phyloP scores from a whole-genome alignment of 2,329 filamentous ascomycete genomes.

The Diaporthe humulicola region DNA sequence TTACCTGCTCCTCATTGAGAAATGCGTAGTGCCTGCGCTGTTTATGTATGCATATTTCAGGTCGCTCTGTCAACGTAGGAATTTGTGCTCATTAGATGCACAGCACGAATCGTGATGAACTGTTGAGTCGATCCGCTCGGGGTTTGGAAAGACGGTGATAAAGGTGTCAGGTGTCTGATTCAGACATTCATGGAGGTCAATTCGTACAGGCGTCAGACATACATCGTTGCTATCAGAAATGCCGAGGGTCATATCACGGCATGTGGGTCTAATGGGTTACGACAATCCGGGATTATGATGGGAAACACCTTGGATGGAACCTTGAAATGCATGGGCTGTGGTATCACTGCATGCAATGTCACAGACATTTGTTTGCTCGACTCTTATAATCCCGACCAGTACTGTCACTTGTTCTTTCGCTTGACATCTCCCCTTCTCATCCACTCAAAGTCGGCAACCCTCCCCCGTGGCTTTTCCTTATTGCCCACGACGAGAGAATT shows the following conservation, averaged over 20 bases:
- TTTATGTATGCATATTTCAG: too few relatives aligned
- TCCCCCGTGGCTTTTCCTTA: too few relatives aligned
- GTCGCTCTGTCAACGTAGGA: too few relatives aligned
- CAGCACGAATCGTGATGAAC: too few relatives aligned
- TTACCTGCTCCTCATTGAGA: neutral
- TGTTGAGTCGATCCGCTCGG: too few relatives aligned
- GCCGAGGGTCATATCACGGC: too few relatives aligned
- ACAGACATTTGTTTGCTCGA: neutral
- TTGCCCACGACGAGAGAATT: neutral
- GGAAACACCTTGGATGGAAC: neutral
- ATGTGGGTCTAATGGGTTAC: neutral
- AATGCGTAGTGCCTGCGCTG: too few relatives aligned
- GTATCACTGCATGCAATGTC: slow-evolving; percentile 3
- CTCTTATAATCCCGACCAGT: neutral
- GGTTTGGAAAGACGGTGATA: too few relatives aligned
- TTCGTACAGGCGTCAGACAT: neutral
- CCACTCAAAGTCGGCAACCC: too few relatives aligned
- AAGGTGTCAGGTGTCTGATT: too few relatives aligned
- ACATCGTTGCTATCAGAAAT: neutral
- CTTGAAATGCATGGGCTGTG: neutral
- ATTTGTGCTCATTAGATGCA: too few relatives aligned
- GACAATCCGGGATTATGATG: neutral
- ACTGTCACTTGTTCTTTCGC: neutral
- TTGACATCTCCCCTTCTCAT: neutral
- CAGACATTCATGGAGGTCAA: neutral